A percentile compares a stretch with the other conserved stretches of the same genome.
Evolutionary conservation across 2,329 filamentous ascomycete species (phyloP).

Genomic region (Byssochlamys sp.): DNA sequence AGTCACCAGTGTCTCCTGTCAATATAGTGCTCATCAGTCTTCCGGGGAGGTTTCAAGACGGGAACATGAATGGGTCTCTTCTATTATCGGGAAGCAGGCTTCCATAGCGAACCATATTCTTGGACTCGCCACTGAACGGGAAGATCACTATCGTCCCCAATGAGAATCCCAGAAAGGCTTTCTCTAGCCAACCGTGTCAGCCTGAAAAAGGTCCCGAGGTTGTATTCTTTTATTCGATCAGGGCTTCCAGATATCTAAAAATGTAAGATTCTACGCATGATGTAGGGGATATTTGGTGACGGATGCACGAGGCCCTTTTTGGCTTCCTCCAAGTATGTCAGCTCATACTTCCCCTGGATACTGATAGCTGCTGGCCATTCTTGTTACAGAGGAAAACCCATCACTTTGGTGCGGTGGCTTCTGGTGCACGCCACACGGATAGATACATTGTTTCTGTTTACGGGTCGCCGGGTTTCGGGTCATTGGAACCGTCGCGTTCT

Average conservation of each 20-base stretch:
- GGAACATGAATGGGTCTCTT: background rate
- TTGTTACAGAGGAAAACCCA: background rate
- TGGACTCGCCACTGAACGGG: background rate
- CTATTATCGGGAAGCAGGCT: background rate
- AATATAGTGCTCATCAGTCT: background rate
- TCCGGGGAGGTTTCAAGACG: background rate
- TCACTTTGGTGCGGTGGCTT: background rate
- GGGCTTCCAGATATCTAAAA: background rate
- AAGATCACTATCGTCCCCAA: background rate
- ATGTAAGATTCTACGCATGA: background rate
- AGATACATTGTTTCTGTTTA: background rate
- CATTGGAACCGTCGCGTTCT: background rate
- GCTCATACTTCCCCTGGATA: background rate
- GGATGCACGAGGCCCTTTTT: background rate
- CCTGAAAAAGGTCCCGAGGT: background rate
- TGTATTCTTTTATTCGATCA: background rate
- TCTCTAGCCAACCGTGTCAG: background rate
- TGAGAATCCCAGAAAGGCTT: background rate
- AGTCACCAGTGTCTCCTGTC: background rate
- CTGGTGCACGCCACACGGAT: background rate
- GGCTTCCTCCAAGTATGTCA: background rate
- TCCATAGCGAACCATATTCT: background rate
- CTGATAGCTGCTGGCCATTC: background rate
- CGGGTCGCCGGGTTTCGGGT: background rate
- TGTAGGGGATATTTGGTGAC: background rate